These are phyloP conservation scores for Sporothrix pallida DNA, from an alignment of 2,329 filamentous ascomycete genomes.

Conservation along the genomic window DNA sequence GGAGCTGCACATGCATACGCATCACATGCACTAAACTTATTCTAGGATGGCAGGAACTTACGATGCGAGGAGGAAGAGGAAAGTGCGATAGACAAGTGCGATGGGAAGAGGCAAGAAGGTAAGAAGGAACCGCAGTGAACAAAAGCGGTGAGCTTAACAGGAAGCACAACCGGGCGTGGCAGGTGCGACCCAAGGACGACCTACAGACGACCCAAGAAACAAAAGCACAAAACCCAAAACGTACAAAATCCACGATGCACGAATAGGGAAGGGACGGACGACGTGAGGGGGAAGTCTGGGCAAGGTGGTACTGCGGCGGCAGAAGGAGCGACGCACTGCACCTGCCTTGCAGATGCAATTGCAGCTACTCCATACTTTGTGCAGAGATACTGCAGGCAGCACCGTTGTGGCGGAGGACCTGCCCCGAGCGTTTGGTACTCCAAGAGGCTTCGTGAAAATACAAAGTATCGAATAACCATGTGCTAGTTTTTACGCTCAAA, in stretches of 20 bases:
- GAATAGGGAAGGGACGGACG: constrained; percentile 24
- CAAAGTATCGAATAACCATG: no score
- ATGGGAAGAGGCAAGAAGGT: not conserved
- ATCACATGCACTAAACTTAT: constrained; percentile 11
- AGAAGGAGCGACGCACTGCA: constrained; percentile 2
- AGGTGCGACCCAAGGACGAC: not conserved
- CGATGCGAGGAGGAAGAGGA: constrained; percentile 4
- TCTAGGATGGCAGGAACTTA: not conserved
- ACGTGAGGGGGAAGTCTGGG: constrained; percentile 4
- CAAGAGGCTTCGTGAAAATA: not conserved
- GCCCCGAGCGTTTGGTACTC: constrained; percentile 6
- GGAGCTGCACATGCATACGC: not conserved
- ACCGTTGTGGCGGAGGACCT: constrained; percentile 7
- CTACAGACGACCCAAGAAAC: not conserved
- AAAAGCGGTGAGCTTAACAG: constrained; percentile 25
- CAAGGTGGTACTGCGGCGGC: constrained; percentile 1
- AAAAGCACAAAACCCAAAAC: no score
- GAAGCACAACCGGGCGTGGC: not conserved
- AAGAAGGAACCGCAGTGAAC: not conserved
- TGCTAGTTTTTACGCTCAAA: no score
- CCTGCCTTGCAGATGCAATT: no score
- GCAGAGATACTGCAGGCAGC: not conserved
- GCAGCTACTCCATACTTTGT: not conserved
- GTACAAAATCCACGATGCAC: not conserved
- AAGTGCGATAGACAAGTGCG: not conserved